Evolutionary conservation across 108 stramenopile species (phyloP), one percentile per base, ranked within the genome.

Genomic region (Chaetoceros tenuissimus): DNA sequence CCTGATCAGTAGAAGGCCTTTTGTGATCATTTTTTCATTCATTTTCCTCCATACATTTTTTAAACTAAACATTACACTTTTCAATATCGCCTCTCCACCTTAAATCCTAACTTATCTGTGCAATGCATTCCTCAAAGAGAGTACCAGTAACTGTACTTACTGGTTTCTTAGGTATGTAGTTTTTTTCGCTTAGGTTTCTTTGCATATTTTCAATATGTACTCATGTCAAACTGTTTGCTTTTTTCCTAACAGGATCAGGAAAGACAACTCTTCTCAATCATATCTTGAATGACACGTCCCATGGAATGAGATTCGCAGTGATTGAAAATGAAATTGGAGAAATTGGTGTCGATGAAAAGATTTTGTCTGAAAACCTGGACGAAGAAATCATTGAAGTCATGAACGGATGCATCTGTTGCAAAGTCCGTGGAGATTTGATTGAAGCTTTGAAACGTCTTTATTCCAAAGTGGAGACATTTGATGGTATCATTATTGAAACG

Each of bases 101-200:
- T n/a, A n/a, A n/a, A n/a, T n/a, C n/a, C n/a, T n/a, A n/a, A n/a
- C n/a, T n/a, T n/a, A n/a, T n/a, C n/a, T n/a, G n/a, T n/a, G n/a
- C n/a, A n/a, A n/a, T n/a, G n/a, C n/a, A n/a, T n/a, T n/a, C n/a
- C n/a, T n/a, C n/a, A 40, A 13, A 40, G 34, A 5, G 34, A 10
- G 13, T 40, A 5, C 34, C 34, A 10, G 94, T 99, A 5, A 99
- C 96, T 5, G 63, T 99, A 10, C 62, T 99, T 46, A 88, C 87
- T 0, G 98, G 98, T 25, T 97, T 97, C 55, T 63, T 99, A 26
- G 98, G n/a, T n/a, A n/a, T n/a, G n/a, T n/a, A n/a, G n/a, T n/a
- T n/a, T n/a, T n/a, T n/a, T n/a, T n/a, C n/a, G n/a, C n/a, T n/a
- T n/a, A n/a, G n/a, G n/a, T n/a, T n/a, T n/a, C n/a, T n/a, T n/a